These are phyloP conservation scores for Exophiala phaeomuriformis DNA, from an alignment of 2,329 filamentous ascomycete species.

Conservation along the genomic window DNA sequence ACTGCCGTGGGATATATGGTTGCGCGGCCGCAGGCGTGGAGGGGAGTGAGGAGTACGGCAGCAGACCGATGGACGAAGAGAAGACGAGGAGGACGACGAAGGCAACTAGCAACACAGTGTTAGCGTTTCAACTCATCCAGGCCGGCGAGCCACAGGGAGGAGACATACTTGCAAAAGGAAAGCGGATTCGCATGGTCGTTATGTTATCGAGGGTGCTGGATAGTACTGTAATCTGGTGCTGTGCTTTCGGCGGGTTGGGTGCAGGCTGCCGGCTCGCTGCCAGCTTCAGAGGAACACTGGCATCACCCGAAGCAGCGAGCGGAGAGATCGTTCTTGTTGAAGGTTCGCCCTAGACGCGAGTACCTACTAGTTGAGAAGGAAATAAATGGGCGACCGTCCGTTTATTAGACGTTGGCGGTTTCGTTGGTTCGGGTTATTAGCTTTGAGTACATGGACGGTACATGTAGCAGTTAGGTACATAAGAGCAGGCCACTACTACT, in stretches of 20 bases:
- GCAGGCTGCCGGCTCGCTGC: conserved; percentile 5
- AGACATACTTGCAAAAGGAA: conserved; percentile 74
- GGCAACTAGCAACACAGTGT: conserved; percentile 45
- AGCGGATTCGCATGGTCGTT: conserved; percentile 67
- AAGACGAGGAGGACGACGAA: conserved; percentile 63
- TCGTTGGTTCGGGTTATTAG: no score
- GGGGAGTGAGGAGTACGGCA: conserved; percentile 41
- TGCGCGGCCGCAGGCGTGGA: conserved; percentile 29
- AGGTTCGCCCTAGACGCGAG: no score
- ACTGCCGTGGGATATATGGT: conserved; percentile 51
- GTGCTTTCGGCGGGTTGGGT: background rate
- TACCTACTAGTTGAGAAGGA: no score
- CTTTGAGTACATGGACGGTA: no score
- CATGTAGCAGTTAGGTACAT: background rate
- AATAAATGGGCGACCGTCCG: no score
- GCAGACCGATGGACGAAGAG: conserved; percentile 73
- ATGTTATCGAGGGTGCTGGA: background rate
- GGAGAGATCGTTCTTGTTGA: background rate
- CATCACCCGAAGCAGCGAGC: background rate
- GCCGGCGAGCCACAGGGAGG: background rate
- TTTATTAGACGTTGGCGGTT: no score
- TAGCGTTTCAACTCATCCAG: background rate
- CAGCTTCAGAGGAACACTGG: conserved; percentile 5
- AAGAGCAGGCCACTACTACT: background rate
- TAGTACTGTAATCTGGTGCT: background rate